Evolutionary conservation across 202 grass and related monocot genomes (phyloP), one percentile per base, ranked within the genome.

Genomic region (Digitaria exilis): DNA sequence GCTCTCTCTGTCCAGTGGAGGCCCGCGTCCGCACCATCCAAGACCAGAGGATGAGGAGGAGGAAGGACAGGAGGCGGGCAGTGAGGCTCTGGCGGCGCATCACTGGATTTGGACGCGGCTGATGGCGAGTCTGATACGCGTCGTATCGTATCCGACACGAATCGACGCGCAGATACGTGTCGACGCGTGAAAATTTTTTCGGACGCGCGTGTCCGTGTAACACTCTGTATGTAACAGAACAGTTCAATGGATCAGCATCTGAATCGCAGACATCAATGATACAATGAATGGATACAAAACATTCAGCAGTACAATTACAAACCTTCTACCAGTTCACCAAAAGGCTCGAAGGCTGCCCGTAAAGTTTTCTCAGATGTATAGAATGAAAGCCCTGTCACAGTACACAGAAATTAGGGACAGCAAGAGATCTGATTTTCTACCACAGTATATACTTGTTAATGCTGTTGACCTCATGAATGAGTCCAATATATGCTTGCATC

Each of bases 291-390:
- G 51, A 30, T 24, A 55, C 37, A 79, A 61, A 68, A 29, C 19
- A 62, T 75, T 82, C 65, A 80, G 56, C 50, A 34, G 39, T 48
- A 78, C 74, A 25, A 84, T 76, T 41, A 69, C 82, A 78, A 57
- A 99, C 93, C 96, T 94, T 99, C 91, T 84, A 99, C 81, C 15
- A 96, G 88, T 60, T 99, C 87, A 57, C 96, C 93, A 42, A 99
- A 92, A 69, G 89, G 85, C 77, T 99, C 91, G 86, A 99, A 99
- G 12, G 91, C 88, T 75, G 88, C 87, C 69, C 86, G 86, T 35
- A 99, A 83, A 45, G 96, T 96, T 84, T 99, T 92, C 72, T 96
- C 91, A n/a, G 91, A 96, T 43, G 91, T 94, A 84, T 99, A 99
- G 84, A 96, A 99, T 46, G 91, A 92, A 84, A 99, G 93, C 29